These are phyloP conservation scores for Chlamydomonas eustigma DNA, from an alignment of 139 green algal genomes.

Conservation along the genomic window DNA sequence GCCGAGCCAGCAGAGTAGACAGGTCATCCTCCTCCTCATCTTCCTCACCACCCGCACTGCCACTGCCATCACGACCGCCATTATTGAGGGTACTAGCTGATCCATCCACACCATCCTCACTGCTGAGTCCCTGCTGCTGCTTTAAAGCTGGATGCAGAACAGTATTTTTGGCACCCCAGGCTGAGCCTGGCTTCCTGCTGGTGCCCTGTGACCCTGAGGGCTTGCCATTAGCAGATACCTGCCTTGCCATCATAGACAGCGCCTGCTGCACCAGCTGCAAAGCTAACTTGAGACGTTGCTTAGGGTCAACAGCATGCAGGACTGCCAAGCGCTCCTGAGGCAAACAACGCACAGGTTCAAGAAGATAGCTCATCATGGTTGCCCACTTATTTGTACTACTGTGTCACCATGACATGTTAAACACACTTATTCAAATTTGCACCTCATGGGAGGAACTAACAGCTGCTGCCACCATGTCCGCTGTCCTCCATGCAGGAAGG, in stretches of 20 bases:
- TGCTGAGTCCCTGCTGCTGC: background rate
- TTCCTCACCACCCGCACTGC: background rate
- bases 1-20: conserved; percentile 8
- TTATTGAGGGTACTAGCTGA: background rate
- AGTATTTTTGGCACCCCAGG: no score
- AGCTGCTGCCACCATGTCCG: conserved; percentile 43
- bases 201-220: background rate
- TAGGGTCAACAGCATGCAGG: conserved; percentile 24
- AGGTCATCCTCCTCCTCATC: conserved; percentile 18
- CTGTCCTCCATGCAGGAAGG: conserved; percentile 28
- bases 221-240: background rate
- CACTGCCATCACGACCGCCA: background rate
- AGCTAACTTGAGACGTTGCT: background rate
- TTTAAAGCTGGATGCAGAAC: no score
- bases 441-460: conserved; percentile 18
- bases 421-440: no score
- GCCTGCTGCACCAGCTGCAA: conserved; percentile 7
- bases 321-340: conserved; percentile 10
- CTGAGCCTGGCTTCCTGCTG: background rate
- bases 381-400: background rate
- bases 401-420: no score
- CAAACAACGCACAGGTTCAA: background rate
- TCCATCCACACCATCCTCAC: background rate
- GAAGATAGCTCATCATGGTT: no score
- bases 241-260: background rate